Percentiles rank a stretch among this genome's conserved stretches.
Conservation (phyloP, 2,329 filamentous ascomycete species). For the Penicillium sp. region DNA sequence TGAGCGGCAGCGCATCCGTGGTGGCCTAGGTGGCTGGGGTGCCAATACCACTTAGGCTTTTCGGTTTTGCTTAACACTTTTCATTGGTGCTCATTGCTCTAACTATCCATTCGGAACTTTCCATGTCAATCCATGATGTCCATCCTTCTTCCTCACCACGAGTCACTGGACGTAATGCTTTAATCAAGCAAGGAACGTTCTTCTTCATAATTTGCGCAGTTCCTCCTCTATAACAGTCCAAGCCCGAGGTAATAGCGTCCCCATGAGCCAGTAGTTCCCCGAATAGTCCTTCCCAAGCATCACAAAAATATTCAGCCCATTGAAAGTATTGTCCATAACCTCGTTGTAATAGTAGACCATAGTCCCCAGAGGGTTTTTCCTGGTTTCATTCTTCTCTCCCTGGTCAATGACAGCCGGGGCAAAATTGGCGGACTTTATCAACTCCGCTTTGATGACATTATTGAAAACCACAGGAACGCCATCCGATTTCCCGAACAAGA, state of each 20-base stretch:
- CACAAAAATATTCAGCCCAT: conserved; percentile 6
- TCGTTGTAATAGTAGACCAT: conserved; percentile 14
- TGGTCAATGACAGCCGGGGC: conserved; percentile 4
- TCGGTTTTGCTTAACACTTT: no score
- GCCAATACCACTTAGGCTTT: neutral
- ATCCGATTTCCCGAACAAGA: conserved; percentile 6
- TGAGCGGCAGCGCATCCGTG: conserved; percentile 22
- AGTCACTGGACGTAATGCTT: no score
- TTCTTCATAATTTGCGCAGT: neutral
- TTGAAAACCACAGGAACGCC: conserved; percentile 5
- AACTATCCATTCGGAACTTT: no score
- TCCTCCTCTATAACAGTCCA: conserved; percentile 11
- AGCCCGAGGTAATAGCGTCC: conserved; percentile 6
- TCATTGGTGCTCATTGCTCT: no score
- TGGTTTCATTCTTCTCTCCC: conserved; percentile 3
- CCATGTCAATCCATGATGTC: no score
- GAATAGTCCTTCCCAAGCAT: conserved; percentile 13
- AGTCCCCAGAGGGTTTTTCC: conserved; percentile 7
- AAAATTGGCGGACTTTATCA: conserved; percentile 10
- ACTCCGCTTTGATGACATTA: conserved; percentile 11
- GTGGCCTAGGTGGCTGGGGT: conserved; percentile 20
- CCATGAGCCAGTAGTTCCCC: conserved; percentile 12
- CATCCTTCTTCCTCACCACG: no score
- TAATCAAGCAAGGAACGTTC: no score
- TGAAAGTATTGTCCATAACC: conserved; percentile 1